Conservation (phyloP, 345 rosid genomes). For the Cochlearia excelsa region DNA sequence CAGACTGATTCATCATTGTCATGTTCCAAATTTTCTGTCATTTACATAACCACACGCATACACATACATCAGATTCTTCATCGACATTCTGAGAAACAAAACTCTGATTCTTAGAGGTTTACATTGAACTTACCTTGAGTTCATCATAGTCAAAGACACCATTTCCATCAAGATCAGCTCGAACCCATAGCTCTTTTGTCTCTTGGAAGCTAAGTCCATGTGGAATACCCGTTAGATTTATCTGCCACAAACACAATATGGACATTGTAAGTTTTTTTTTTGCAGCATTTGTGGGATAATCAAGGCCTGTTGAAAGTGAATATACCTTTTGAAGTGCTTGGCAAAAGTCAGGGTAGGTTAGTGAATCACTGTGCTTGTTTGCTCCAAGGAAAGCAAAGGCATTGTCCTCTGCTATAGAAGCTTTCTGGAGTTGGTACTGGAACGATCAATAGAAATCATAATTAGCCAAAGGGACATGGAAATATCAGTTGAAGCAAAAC, state of each 20-base stretch:
- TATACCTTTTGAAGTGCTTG: conserved; percentile 65
- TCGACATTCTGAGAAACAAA: not conserved
- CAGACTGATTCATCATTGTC: conserved; percentile 32
- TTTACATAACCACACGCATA: conserved; percentile 3
- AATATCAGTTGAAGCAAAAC: not conserved
- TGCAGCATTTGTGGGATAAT: conserved; percentile 5
- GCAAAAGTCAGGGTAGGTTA: conserved; percentile 59
- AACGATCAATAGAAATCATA: conserved; percentile 20
- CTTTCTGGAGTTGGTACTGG: conserved; percentile 62
- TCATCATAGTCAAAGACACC: conserved; percentile 61
- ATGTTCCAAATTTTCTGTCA: conserved; percentile 46
- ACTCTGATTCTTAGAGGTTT: not conserved
- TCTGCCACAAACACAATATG: conserved; percentile 33
- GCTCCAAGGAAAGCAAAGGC: conserved; percentile 61
- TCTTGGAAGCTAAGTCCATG: conserved; percentile 61
- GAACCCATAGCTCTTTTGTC: conserved; percentile 57
- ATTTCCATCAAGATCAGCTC: conserved; percentile 57
- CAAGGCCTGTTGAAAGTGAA: conserved; percentile 2
- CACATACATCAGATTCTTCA: conserved; percentile 11
- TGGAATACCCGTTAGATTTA: conserved; percentile 55
- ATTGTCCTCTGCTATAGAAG: conserved; percentile 51
- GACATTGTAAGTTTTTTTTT: not conserved
- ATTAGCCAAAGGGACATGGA: conserved; percentile 7
- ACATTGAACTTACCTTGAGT: conserved; percentile 44
- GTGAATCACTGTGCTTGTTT: conserved; percentile 43